phyloP scores from a whole-genome alignment of 345 rosid species.

The Citrus glauca region DNA sequence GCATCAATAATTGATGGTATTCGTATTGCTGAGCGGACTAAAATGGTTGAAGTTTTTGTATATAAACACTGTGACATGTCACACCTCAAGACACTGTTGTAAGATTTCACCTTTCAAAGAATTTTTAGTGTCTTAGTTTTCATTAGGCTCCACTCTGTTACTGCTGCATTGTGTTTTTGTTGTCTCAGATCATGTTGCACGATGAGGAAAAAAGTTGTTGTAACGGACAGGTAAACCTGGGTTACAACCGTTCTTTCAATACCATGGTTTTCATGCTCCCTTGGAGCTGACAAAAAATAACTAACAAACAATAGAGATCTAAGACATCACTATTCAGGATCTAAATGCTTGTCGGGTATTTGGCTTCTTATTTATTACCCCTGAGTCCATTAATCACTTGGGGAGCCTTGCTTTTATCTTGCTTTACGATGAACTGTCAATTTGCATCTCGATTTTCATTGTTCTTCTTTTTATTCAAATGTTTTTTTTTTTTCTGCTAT shows the following conservation, averaged over 20 bases:
- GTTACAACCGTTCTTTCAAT: slow-evolving; percentile 5
- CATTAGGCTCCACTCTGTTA: slow-evolving; percentile 13
- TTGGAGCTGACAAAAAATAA: neutral
- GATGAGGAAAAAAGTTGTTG: slow-evolving; percentile 80
- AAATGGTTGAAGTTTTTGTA: slow-evolving; percentile 52
- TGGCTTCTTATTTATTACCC: too few relatives aligned
- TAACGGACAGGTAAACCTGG: slow-evolving; percentile 81
- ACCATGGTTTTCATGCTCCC: neutral
- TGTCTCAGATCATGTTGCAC: slow-evolving; percentile 66
- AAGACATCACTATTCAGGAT: neutral
- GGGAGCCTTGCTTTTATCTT: neutral
- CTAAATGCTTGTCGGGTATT: neutral
- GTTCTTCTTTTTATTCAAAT: neutral
- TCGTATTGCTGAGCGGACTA: slow-evolving; percentile 77
- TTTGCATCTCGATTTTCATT: neutral
- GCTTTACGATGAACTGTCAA: neutral
- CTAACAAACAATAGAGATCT: neutral
- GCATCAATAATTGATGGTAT: slow-evolving; percentile 97
- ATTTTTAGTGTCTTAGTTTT: slow-evolving; percentile 1
- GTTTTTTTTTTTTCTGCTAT: neutral
- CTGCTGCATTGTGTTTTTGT: slow-evolving; percentile 7
- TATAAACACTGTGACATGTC: slow-evolving; percentile 83
- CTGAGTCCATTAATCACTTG: too few relatives aligned
- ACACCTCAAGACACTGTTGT: slow-evolving; percentile 73
- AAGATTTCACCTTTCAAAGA: slow-evolving; percentile 31